Percentiles rank a stretch among this genome's conserved stretches.
Conservation (phyloP, 495 filamentous ascomycete species). For the Hyphodiscus hymeniophilus region DNA sequence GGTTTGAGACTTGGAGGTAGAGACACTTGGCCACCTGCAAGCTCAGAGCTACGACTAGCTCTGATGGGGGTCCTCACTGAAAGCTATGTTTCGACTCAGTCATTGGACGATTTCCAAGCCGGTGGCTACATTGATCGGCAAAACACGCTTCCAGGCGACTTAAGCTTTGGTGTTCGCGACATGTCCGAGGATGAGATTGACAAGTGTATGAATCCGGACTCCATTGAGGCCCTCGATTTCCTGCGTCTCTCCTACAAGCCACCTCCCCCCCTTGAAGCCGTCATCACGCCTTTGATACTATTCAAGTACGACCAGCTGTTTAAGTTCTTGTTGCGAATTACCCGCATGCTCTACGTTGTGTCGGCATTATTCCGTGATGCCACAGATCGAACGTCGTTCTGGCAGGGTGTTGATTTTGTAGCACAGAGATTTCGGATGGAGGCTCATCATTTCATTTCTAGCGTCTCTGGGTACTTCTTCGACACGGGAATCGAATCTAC, state of each 20-base stretch:
- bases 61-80: slow-evolving; percentile 82
- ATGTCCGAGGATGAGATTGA: slow-evolving; percentile 67
- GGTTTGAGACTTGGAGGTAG: slow-evolving; percentile 71
- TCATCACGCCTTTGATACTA: slow-evolving; percentile 61
- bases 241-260: slow-evolving; percentile 78
- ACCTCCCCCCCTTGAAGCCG: slow-evolving; percentile 57
- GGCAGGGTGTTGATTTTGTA: slow-evolving; percentile 14
- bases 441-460: slow-evolving; percentile 66
- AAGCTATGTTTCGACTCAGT: slow-evolving; percentile 40
- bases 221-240: slow-evolving; percentile 84
- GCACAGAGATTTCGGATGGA: slow-evolving; percentile 62
- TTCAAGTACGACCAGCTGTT: slow-evolving; percentile 80
- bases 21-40: slow-evolving; percentile 85
- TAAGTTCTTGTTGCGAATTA: slow-evolving; percentile 63
- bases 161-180: slow-evolving; percentile 84
- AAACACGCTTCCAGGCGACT: slow-evolving; percentile 59
- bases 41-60: slow-evolving; percentile 80
- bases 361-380: slow-evolving; percentile 60
- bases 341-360: slow-evolving; percentile 73
- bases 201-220: slow-evolving; percentile 67
- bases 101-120: slow-evolving; percentile 13
- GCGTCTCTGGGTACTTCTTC: slow-evolving; percentile 65
- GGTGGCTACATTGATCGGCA: slow-evolving; percentile 17
- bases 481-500: slow-evolving; percentile 61
- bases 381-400: slow-evolving; percentile 29